Evolutionary conservation across 345 rosid genomes (phyloP).

Genomic region (Citrus maxima): DNA sequence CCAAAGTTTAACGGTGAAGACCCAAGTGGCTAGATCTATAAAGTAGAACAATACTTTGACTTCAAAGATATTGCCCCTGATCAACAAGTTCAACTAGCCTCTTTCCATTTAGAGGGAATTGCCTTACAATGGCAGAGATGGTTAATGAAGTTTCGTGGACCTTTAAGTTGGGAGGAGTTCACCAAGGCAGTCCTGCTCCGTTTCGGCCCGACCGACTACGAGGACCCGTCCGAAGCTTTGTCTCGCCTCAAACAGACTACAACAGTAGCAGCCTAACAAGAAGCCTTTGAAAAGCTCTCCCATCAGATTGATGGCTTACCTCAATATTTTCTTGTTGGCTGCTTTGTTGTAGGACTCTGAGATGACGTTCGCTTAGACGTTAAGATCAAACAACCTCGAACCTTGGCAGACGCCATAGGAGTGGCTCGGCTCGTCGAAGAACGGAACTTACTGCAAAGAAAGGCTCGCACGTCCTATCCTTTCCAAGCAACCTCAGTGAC

Average conservation of each 20-base stretch:
- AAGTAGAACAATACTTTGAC: neutral
- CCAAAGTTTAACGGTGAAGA: neutral
- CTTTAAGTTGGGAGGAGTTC: neutral
- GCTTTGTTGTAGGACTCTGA: neutral
- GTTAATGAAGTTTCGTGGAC: neutral
- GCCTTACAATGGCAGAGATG: neutral
- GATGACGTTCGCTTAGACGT: neutral
- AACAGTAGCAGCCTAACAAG: neutral
- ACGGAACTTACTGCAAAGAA: no score
- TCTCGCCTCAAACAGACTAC: neutral
- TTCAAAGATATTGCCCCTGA: neutral
- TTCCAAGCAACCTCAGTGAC: no score
- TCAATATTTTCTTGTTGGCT: neutral
- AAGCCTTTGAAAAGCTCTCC: neutral
- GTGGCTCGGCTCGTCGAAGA: neutral
- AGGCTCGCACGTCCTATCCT: no score
- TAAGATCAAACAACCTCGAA: neutral
- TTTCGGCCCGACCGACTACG: neutral
- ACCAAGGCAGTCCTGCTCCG: no score
- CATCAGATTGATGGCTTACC: neutral
- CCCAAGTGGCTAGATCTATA: neutral
- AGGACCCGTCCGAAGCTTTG: neutral
- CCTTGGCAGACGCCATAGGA: neutral
- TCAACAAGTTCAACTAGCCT: neutral
- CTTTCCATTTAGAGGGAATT: neutral